Percentiles rank a stretch among this genome's conserved stretches.
phyloP scores from a whole-genome alignment of 345 rosid species.

The Citrus hindsii region DNA sequence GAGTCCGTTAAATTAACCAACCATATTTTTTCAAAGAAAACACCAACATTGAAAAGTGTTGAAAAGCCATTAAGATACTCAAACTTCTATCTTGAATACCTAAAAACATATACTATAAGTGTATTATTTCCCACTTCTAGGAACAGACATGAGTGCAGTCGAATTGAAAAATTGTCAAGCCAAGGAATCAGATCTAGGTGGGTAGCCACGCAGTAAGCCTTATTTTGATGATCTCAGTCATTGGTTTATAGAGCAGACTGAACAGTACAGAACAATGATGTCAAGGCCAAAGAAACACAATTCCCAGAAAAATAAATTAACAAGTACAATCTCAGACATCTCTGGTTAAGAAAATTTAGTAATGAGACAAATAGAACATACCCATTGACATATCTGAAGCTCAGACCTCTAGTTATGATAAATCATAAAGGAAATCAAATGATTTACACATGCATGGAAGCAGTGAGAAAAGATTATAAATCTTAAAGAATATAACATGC shows the following conservation, averaged over 20 bases:
- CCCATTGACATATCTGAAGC: not conserved
- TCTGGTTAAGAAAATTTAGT: not conserved
- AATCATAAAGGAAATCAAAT: not conserved
- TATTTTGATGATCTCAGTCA: not conserved
- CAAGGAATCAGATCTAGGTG: not conserved
- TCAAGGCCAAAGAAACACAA: not conserved
- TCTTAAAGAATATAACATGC: not conserved
- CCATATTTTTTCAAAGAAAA: not conserved
- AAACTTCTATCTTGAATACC: not conserved
- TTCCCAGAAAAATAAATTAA: not conserved
- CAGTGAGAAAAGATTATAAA: not conserved
- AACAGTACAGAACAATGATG: not conserved
- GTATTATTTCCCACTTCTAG: not conserved
- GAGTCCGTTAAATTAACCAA: not conserved
- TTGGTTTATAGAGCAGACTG: not conserved
- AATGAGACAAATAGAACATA: not conserved
- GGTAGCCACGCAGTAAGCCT: not conserved
- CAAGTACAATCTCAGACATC: not conserved
- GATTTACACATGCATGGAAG: conserved; percentile 1
- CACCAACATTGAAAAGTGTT: not conserved
- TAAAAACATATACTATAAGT: too few species aligned
- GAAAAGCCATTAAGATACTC: not conserved
- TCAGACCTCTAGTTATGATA: not conserved
- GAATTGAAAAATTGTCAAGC: not conserved
- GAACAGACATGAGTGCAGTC: not conserved